Evolutionary conservation across 163 green algal species (phyloP).

Genomic region (Prototheca stagnorum): DNA sequence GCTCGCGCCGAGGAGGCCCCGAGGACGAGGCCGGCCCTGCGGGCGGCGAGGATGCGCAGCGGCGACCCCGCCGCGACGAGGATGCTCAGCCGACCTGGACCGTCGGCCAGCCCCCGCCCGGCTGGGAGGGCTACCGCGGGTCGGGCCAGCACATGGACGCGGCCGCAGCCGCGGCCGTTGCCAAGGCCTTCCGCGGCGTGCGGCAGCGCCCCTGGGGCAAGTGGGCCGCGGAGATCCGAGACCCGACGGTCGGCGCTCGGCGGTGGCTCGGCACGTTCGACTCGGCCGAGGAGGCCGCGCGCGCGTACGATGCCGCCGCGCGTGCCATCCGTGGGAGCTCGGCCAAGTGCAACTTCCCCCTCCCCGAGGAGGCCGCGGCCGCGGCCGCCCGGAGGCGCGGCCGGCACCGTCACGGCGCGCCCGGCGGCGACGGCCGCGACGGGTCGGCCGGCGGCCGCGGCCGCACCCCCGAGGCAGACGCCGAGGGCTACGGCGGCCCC

Average conservation of each 20-base stretch:
- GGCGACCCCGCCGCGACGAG: no score
- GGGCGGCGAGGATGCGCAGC: no score
- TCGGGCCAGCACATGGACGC: no score
- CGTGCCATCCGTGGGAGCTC: constrained; percentile 59
- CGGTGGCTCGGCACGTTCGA: constrained; percentile 91
- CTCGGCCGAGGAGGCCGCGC: constrained; percentile 79
- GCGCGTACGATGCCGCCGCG: constrained; percentile 75
- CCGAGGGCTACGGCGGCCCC: background rate
- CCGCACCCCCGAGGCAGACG: constrained; percentile 1
- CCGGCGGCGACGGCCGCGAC: background rate
- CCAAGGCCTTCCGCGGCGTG: constrained; percentile 36
- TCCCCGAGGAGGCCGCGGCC: constrained; percentile 31
- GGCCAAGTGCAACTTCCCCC: constrained; percentile 82
- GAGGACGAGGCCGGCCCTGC: no score
- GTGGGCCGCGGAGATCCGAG: constrained; percentile 89
- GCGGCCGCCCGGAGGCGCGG: background rate
- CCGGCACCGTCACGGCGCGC: background rate
- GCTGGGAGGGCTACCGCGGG: no score
- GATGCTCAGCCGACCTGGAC: no score
- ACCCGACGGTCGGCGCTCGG: constrained; percentile 64
- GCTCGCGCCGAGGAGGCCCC: no score
- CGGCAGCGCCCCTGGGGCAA: constrained; percentile 84
- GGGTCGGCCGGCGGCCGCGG: background rate
- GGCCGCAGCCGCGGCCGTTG: no score
- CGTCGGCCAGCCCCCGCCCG: no score